These are phyloP conservation scores for Talaromyces amestolkiae DNA, from an alignment of 2,329 filamentous ascomycete genomes.

Conservation along the genomic window DNA sequence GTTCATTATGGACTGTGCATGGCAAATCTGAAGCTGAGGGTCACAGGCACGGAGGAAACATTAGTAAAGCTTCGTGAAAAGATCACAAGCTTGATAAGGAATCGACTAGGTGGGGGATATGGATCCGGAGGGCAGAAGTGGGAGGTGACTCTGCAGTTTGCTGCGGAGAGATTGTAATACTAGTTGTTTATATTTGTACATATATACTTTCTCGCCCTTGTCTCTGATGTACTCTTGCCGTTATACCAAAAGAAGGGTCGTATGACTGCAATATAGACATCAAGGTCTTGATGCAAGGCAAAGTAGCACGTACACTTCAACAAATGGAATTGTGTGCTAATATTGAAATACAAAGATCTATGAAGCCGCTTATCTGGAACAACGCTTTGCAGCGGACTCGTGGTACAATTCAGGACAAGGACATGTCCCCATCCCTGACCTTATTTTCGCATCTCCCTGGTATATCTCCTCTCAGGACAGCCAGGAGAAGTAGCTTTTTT, in stretches of 20 bases:
- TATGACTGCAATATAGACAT: background rate
- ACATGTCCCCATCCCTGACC: background rate
- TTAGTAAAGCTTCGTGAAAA: constrained; percentile 72
- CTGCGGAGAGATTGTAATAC: constrained; percentile 41
- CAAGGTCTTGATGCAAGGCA: background rate
- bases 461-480: background rate
- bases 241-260: background rate
- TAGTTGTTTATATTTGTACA: constrained; percentile 1
- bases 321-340: constrained; percentile 2
- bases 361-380: constrained; percentile 7
- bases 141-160: constrained; percentile 89
- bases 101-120: constrained; percentile 82
- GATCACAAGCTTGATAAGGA: constrained; percentile 75
- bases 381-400: constrained; percentile 5
- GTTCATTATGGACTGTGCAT: constrained; percentile 96
- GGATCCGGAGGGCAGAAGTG: constrained; percentile 76
- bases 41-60: constrained; percentile 68
- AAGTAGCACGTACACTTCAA: constrained; percentile 11
- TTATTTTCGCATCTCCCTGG: background rate
- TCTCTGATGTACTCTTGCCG: background rate
- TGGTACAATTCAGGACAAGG: constrained; percentile 4
- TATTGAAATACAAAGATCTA: constrained; percentile 15
- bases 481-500: constrained; percentile 21
- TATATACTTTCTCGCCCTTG: background rate
- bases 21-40: constrained; percentile 82